These are phyloP conservation scores for Eutypa lata DNA, from an alignment of 2,329 filamentous ascomycete species.

Conservation along the genomic window DNA sequence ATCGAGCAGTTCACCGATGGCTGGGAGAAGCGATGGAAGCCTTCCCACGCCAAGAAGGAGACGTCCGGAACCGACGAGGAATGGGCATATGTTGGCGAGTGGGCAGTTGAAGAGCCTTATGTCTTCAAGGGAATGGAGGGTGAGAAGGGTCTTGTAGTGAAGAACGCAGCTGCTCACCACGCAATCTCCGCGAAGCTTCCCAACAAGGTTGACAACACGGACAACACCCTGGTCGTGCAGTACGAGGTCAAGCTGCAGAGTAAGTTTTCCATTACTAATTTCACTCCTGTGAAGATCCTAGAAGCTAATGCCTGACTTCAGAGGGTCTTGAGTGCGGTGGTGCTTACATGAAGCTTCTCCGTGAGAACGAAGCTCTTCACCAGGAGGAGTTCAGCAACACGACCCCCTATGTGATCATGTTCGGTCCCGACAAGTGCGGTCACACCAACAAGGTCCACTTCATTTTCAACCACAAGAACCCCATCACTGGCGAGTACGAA, in stretches of 20 bases:
- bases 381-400: constrained; percentile 97
- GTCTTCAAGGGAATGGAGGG: constrained; percentile 90
- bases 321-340: constrained; percentile 96
- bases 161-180: constrained; percentile 97
- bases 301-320: constrained; percentile 40
- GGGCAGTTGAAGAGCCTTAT: constrained; percentile 90
- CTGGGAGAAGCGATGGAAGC: constrained; percentile 92
- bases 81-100: constrained; percentile 96
- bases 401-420: constrained; percentile 99
- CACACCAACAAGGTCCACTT: constrained; percentile 98
- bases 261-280: constrained; percentile 46
- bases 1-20: constrained; percentile 97
- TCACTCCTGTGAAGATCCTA: neutral
- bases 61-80: constrained; percentile 77
- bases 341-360: constrained; percentile 97
- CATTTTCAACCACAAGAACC: constrained; percentile 99
- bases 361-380: constrained; percentile 95
- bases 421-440: constrained; percentile 98
- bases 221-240: constrained; percentile 93
- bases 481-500: constrained; percentile 98
- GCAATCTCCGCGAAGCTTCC: constrained; percentile 99
- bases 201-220: constrained; percentile 95
- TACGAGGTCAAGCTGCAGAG: constrained; percentile 99
- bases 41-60: constrained; percentile 95
- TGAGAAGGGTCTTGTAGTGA: constrained; percentile 95